Percentiles rank a stretch among this genome's conserved stretches.
Conservation (phyloP, 1,284 basidiomycete genomes). For the Malassezia equina region DNA sequence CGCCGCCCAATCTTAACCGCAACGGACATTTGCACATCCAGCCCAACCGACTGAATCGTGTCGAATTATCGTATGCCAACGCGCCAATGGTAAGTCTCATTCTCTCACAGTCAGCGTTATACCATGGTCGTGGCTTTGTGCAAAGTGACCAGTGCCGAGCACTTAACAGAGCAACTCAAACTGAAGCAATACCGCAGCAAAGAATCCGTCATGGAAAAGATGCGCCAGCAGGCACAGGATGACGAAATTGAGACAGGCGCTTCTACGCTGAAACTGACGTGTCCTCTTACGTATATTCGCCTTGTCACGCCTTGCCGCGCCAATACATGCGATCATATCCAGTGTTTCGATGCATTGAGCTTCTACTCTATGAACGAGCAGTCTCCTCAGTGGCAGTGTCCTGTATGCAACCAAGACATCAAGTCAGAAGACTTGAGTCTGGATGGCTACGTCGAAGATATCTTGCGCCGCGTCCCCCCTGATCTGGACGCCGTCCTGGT, state of each 20-base stretch:
- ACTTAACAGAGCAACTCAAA: slow-evolving; percentile 28
- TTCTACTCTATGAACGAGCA: slow-evolving; percentile 94
- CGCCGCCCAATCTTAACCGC: slow-evolving; percentile 43
- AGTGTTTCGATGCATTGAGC: slow-evolving; percentile 89
- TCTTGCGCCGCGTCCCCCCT: slow-evolving; percentile 65
- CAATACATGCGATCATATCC: slow-evolving; percentile 70
- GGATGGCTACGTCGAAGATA: slow-evolving; percentile 72
- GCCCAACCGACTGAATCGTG: slow-evolving; percentile 23
- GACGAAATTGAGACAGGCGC: slow-evolving; percentile 43
- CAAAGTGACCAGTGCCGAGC: slow-evolving; percentile 23
- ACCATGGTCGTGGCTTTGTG: slow-evolving; percentile 30
- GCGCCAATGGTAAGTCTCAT: slow-evolving; percentile 16
- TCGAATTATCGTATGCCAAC: slow-evolving; percentile 37
- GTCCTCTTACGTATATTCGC: slow-evolving; percentile 70
- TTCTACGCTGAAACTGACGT: slow-evolving; percentile 36
- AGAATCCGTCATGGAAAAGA: slow-evolving; percentile 30
- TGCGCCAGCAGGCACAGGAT: slow-evolving; percentile 32
- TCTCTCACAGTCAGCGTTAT: slow-evolving; percentile 12
- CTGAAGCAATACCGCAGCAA: slow-evolving; percentile 25
- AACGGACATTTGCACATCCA: slow-evolving; percentile 19
- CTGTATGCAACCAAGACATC: slow-evolving; percentile 76
- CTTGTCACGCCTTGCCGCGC: slow-evolving; percentile 78
- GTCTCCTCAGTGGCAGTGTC: slow-evolving; percentile 91
- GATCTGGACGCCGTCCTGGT: slow-evolving; percentile 81
- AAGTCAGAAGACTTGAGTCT: slow-evolving; percentile 73